Conservation (phyloP, 2,329 filamentous ascomycete genomes). For the Botrytis pseudocinerea region DNA sequence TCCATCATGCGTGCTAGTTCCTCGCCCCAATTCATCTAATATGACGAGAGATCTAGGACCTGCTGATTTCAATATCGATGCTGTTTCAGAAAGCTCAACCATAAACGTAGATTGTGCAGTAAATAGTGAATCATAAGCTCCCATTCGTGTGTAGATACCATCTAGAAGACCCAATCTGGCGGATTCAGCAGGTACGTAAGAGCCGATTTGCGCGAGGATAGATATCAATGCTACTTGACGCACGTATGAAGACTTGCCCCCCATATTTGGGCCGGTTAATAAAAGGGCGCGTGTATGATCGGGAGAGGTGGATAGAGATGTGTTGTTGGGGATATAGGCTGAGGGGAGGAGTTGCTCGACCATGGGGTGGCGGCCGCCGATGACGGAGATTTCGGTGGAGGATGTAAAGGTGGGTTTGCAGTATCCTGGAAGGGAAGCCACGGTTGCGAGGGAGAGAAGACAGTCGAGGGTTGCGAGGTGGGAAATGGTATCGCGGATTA, state of each 20-base stretch:
- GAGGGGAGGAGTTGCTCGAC: conserved; percentile 86
- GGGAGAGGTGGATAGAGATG: conserved; percentile 64
- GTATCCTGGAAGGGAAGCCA: conserved; percentile 87
- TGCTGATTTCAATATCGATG: conserved; percentile 85
- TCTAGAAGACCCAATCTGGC: conserved; percentile 80
- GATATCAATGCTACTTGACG: conserved; percentile 87
- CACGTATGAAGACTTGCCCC: conserved; percentile 97
- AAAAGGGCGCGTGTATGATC: conserved; percentile 61
- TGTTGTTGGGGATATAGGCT: conserved; percentile 88
- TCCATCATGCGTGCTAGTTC: conserved; percentile 93
- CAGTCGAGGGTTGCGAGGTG: conserved; percentile 87
- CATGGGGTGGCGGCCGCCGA: conserved; percentile 85
- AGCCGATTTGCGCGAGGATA: conserved; percentile 93
- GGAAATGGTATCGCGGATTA: conserved; percentile 83
- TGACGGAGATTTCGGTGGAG: conserved; percentile 66
- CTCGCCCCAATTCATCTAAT: conserved; percentile 89
- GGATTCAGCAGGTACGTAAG: conserved; percentile 80
- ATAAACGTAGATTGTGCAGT: conserved; percentile 95
- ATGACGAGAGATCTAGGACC: conserved; percentile 84
- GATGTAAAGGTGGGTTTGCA: conserved; percentile 69
- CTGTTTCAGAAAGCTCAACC: conserved; percentile 93
- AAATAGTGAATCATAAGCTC: conserved; percentile 93
- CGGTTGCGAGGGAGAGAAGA: conserved; percentile 78
- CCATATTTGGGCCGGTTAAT: conserved; percentile 98
- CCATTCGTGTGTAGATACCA: conserved; percentile 91